Conservation (phyloP, 164 flowering plant species). For the Amborella trichopoda region DNA sequence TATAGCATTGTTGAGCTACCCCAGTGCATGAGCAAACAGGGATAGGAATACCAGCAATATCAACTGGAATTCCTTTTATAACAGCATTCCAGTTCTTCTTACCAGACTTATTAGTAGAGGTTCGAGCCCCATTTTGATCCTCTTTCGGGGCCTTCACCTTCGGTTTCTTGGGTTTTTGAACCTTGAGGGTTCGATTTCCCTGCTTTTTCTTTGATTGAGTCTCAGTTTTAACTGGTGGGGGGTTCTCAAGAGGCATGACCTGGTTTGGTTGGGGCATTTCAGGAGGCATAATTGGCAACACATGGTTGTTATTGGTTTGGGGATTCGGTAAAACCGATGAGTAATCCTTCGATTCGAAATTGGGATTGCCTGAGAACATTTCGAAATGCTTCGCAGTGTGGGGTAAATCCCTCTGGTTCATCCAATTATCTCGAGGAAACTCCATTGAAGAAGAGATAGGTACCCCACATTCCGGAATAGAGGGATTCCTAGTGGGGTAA, state of each 20-base stretch:
- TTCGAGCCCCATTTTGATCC: slow-evolving; percentile 25
- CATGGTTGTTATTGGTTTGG: no score
- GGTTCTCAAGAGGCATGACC: not conserved
- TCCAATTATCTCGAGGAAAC: slow-evolving; percentile 45
- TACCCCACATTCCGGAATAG: slow-evolving; percentile 28
- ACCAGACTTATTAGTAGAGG: slow-evolving; percentile 16
- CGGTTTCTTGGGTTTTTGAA: slow-evolving; percentile 45
- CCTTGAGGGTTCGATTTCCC: slow-evolving; percentile 23
- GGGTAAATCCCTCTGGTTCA: slow-evolving; percentile 33
- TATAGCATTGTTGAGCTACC: slow-evolving; percentile 71
- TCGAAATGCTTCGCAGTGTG: slow-evolving; percentile 17
- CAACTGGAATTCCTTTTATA: slow-evolving; percentile 71
- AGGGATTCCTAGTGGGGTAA: slow-evolving; percentile 21
- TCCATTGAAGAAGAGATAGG: slow-evolving; percentile 22
- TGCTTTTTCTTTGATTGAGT: slow-evolving; percentile 34
- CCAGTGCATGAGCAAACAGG: slow-evolving; percentile 89
- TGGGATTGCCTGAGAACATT: slow-evolving; percentile 34
- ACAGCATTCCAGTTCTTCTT: slow-evolving; percentile 51
- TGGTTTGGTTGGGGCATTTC: not conserved
- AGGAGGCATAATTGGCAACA: no score
- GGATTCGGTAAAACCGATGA: not conserved
- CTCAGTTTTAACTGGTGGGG: slow-evolving; percentile 27
- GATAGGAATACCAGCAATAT: slow-evolving; percentile 66
- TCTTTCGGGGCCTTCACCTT: slow-evolving; percentile 36
- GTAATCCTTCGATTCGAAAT: slow-evolving; percentile 8